Evolutionary conservation across 2,329 filamentous ascomycete species (phyloP), one percentile per base, ranked within the genome.

Genomic region (Camillea tinctor): DNA sequence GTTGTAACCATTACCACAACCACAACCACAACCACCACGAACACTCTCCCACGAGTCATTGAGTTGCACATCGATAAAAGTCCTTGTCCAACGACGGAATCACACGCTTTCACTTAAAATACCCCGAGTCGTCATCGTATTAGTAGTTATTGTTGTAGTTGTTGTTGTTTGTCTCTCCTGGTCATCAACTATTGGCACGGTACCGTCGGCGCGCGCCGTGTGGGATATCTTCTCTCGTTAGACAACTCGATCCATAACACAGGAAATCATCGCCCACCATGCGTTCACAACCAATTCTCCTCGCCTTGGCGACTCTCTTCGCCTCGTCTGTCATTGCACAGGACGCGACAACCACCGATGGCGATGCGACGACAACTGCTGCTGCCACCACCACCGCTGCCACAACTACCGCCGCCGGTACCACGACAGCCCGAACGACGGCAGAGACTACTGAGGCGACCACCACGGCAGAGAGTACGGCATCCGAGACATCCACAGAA

Each of bases 251-350:
- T 51, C 48, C 48, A 21, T 50, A 40, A 52, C 22, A 49, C 40
- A 30, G 44, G 59, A 53, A 53, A 48, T 7, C 55, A 53, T 30
- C 55, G 58, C 63, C 60, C 65, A 66, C 52, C 60, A 72, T 71
- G 70, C 70, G 69, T 58, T 53, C 67, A 8, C 66, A 61, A 52
- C 64, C 65, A 26, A 60, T 72, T 48, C 60, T 71, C n/a, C 56
- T 68, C 52, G 66, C 58, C 56, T 24, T 67, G 23, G 62, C 64
- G 30, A 64, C 67, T 50, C 58, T 66, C 15, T 60, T 70, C 52
- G 65, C 66, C 23, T 64, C 69, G 4, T 60, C 60, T 48, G 67
- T 64, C 30, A 54, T 69, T 54, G 69, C 70, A 40, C 70, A 72
- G 56, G 64, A 63, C 40, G 50, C 56, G 23, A 54, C 56, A 19